Evolutionary conservation across 1,139 yeast species (phyloP), one percentile per base, ranked within the genome.

Genomic region (Schwanniomyces etchellsii): DNA sequence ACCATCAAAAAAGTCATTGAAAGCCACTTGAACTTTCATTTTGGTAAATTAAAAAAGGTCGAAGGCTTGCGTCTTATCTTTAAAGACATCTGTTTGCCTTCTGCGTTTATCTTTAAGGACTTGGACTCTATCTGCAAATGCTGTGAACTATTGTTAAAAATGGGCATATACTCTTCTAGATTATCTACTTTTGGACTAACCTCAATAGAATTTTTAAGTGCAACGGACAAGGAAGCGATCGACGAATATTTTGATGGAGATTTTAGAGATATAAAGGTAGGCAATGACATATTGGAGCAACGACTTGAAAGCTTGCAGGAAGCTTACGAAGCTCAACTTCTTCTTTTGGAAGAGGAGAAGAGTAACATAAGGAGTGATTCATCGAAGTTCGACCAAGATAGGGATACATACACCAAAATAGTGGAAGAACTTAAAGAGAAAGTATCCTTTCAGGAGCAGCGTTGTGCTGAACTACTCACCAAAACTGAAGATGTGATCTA

Each of bases 151-250:
- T 27, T 56, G 2, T 30, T 53, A 13, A 30, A 32, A 12, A 40
- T 55, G 13, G 56, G 57, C 2, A 42, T 47, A 1, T 38, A 35
- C 11, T 44, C 53, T 1, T 51, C 60, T 4, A 44, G 35, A 25
- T 28, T 41, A 14, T 41, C 55, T 1, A 39, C 48, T 1, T 39
- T 48, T 28, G 56, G 55, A 1, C 38, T 49, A 21, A 39, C 50
- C 5, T 42, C 42, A 17, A 30, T 47, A 28, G 44, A 40, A 16
- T 47, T 46, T 32, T 28, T 50, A 13, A 30, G 35, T n/a, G 47
- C 45, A 9, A 36, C 35, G 6, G 50, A 50, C 27, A 43, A 40
- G 24, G 18, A 22, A 7, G 26, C 45, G 3, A 34, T 47, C 20
- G 34, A 39, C n/a, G 34, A 36, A 14, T 35, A 37, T 16, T 33